Base-by-base conservation (phyloP, 768 basidiomycete genomes). In the Lentinula detonsa region DNA sequence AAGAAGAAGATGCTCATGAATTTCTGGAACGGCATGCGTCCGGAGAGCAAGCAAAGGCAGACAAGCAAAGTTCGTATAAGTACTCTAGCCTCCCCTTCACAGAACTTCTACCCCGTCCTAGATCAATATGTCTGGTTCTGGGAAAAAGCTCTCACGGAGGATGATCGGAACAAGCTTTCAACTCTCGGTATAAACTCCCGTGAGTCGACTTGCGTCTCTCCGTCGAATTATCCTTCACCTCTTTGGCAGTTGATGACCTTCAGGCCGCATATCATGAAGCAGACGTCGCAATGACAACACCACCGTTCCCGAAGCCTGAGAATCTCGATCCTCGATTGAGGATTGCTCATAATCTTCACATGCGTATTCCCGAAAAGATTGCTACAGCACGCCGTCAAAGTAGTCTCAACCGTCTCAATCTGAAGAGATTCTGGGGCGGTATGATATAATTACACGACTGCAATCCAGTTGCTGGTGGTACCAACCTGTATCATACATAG, bases 311-410 rank as follows among this genome's bases (percentile, higher is more conserved):
- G 16, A 50, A 50, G 40, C 40, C 48, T 4, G 59, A 60, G 28
- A 34, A 18, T 10, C 50, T 60, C 11, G 49, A 60, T 18, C 59
- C 59, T 3, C 16, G 59, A 40, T 33, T 60, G 10, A 46, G 48
- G 39, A 33, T 60, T 13, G 59, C 59, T 21, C 59, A 60, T 42
- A 40, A 60, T 31, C 50, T 60, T 10, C 50, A 60, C 16, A 50
- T 52, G 39, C 34, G 50, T n/a, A 60, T 60, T 52, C 59, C 59
- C 16, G 59, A 60, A 51, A 60, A 51, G 59, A 52, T 60, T 49
- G 50, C 50, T 16, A 33, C 45, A 40, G 49, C 59, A 43, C 48
- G 50, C 4, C 59, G 50, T 40, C 45, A 46, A 33, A 60, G 59
- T 49, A 50, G 50, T 35, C 37, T 52, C 28, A 52, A 15, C 33